phyloP scores from a whole-genome alignment of 2,329 filamentous ascomycete species.

The Pezicula rhizophila region DNA sequence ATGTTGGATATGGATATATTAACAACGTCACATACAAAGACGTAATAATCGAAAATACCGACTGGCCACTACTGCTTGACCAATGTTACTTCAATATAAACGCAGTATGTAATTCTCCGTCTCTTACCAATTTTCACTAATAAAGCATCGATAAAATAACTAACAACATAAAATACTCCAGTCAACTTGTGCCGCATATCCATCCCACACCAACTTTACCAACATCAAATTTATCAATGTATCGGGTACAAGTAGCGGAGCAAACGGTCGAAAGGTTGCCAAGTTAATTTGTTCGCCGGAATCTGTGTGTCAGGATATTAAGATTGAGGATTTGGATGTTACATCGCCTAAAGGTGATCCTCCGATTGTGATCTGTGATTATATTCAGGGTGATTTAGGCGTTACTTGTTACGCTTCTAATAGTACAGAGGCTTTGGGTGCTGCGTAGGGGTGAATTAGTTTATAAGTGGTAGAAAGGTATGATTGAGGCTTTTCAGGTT shows the following conservation, averaged over 20 bases:
- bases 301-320: conserved; percentile 50
- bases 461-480: no score
- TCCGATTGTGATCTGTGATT: conserved; percentile 45
- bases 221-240: conserved; percentile 55
- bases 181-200: conserved; percentile 45
- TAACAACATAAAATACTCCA: conserved; percentile 29
- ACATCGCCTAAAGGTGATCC: conserved; percentile 40
- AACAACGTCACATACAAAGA: conserved; percentile 58
- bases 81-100: conserved; percentile 57
- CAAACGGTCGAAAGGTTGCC: conserved; percentile 47
- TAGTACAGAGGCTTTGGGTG: not conserved
- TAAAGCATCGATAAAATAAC: not conserved
- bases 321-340: conserved; percentile 47
- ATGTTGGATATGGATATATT: conserved; percentile 54
- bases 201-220: conserved; percentile 51
- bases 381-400: conserved; percentile 23
- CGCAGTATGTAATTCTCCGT: no score
- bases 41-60: conserved; percentile 52
- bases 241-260: conserved; percentile 48
- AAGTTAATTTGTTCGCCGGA: conserved; percentile 50
- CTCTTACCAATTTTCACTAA: no score
- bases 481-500: no score
- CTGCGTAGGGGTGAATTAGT: no score
- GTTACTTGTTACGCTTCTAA: conserved; percentile 8
- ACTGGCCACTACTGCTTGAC: conserved; percentile 51